Percentiles rank a stretch among this genome's conserved stretches.
These are phyloP conservation scores for Clitocybe nebularis DNA, from an alignment of 1,284 basidiomycete species.

Conservation along the genomic window DNA sequence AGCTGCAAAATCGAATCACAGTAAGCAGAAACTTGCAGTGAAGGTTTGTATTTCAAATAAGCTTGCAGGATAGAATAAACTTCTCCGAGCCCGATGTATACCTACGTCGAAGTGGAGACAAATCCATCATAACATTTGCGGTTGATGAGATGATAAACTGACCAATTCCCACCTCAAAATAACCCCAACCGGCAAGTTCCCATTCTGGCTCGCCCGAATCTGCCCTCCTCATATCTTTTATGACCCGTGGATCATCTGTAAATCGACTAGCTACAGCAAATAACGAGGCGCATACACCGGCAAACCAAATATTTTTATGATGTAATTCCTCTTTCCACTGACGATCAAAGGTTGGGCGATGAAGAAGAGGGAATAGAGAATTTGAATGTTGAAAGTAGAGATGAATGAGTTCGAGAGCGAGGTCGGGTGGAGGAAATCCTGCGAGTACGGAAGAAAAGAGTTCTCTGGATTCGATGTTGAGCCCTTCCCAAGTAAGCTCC, in stretches of 20 bases:
- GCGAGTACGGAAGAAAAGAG: conserved; percentile 36
- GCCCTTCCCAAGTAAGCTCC: conserved; percentile 55
- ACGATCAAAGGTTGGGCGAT: conserved; percentile 62
- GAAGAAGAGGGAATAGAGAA: conserved; percentile 57
- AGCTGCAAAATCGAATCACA: conserved; percentile 9
- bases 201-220: conserved; percentile 30
- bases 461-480: conserved; percentile 30
- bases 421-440: conserved; percentile 54
- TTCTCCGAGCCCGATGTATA: conserved; percentile 51
- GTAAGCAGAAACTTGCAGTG: conserved; percentile 30
- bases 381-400: conserved; percentile 66
- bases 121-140: too few relatives aligned
- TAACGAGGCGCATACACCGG: conserved; percentile 51
- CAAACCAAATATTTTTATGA: conserved; percentile 52
- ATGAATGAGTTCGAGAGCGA: conserved; percentile 54
- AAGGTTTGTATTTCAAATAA: conserved; percentile 76
- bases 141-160: conserved; percentile 15
- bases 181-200: conserved; percentile 66
- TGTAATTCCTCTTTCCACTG: conserved; percentile 55
- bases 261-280: conserved; percentile 74
- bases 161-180: conserved; percentile 54
- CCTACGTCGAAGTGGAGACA: conserved; percentile 25
- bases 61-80: conserved; percentile 57
- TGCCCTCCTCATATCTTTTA: conserved; percentile 31
- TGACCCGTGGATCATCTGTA: conserved; percentile 61